Conservation (phyloP, 2,329 filamentous ascomycete genomes). For the Colletotrichum sp. region DNA sequence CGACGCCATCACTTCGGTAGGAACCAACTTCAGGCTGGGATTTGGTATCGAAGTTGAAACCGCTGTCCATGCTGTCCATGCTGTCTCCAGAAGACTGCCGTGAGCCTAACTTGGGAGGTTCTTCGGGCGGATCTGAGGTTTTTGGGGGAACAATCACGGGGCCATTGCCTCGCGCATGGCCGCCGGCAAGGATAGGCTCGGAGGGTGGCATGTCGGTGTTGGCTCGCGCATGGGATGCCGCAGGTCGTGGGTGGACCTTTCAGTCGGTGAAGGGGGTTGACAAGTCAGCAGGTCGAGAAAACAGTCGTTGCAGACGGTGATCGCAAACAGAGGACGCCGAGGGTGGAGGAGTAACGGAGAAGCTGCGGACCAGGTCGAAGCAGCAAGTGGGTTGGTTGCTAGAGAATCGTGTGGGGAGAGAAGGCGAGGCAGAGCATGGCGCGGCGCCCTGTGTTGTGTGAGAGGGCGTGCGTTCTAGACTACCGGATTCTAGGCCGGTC, state of each 20-base stretch:
- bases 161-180: background rate
- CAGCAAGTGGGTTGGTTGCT: background rate
- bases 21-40: background rate
- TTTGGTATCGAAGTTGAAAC: slow-evolving; percentile 3
- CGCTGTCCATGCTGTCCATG: background rate
- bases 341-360: background rate
- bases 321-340: background rate
- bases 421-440: slow-evolving; percentile 11
- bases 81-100: background rate
- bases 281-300: background rate
- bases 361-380: background rate
- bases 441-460: background rate
- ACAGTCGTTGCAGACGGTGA: background rate
- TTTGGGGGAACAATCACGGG: background rate
- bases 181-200: background rate
- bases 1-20: background rate
- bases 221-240: slow-evolving; percentile 16
- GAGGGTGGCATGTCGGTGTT: slow-evolving; percentile 13
- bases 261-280: background rate
- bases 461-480: slow-evolving; percentile 5
- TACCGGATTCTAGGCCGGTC: slow-evolving; percentile 1
- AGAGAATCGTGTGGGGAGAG: slow-evolving; percentile 10
- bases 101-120: background rate
- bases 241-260: slow-evolving; percentile 1
- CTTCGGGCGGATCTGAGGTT: background rate